These are phyloP conservation scores for Phytophthora syringae DNA, from an alignment of 352 stramenopile species.

Conservation along the genomic window DNA sequence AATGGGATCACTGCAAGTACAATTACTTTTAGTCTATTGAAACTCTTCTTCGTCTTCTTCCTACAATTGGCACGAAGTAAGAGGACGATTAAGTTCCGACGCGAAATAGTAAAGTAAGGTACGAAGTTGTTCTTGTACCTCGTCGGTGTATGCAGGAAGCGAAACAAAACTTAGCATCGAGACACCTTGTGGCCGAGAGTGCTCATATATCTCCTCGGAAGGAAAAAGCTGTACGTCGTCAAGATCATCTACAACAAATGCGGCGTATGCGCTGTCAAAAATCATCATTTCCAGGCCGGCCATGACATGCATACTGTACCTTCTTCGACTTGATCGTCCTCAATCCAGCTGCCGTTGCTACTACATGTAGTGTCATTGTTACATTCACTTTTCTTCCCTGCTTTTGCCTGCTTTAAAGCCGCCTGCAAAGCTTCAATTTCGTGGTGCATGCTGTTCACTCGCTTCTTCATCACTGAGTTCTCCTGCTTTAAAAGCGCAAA, in stretches of 20 bases:
- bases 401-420: conserved; percentile 28
- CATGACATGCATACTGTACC: conserved; percentile 7
- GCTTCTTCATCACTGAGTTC: conserved; percentile 60
- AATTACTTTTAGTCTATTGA: conserved; percentile 23
- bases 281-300: neutral
- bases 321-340: conserved; percentile 24
- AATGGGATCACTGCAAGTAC: neutral
- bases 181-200: conserved; percentile 36
- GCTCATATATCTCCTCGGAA: conserved; percentile 2
- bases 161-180: conserved; percentile 57
- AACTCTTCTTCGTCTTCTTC: conserved; percentile 50
- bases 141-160: conserved; percentile 63
- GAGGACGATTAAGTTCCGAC: neutral
- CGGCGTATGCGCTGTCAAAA: neutral
- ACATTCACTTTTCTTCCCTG: neutral
- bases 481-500: conserved; percentile 57
- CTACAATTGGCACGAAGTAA: conserved; percentile 5
- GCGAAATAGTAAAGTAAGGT: too few relatives aligned
- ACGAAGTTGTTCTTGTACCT: conserved; percentile 34
- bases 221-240: conserved; percentile 40
- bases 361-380: conserved; percentile 11
- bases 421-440: conserved; percentile 59
- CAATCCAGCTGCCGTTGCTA: conserved; percentile 14
- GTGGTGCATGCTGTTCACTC: conserved; percentile 49
- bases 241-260: conserved; percentile 30